Percentiles rank a stretch among this genome's conserved stretches.
Evolutionary conservation across 169 alveolate species (phyloP).

Genomic region (Toxoplasma gondii): DNA sequence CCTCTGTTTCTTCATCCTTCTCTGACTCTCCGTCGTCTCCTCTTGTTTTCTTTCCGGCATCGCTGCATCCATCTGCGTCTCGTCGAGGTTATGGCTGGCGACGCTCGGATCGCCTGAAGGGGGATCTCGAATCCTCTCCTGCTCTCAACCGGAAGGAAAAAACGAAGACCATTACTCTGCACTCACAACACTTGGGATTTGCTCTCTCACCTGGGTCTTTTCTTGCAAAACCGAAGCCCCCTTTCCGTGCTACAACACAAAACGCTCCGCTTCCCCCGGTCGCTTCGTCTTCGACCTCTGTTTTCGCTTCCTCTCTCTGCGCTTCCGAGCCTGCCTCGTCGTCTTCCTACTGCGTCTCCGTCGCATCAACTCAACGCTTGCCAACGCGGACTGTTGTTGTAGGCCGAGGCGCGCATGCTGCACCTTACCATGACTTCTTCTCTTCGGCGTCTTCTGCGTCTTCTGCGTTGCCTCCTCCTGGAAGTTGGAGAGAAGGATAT

Average conservation of each 20-base stretch:
- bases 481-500: neutral
- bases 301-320: neutral
- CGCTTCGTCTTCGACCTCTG: neutral
- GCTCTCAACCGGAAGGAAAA: too few relatives aligned
- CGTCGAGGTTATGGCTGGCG: neutral
- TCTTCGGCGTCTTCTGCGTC: neutral
- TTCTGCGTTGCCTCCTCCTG: neutral
- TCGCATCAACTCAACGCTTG: neutral
- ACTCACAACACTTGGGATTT: too few relatives aligned
- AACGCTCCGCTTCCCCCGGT: neutral
- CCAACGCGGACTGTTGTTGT: slow-evolving; percentile 54
- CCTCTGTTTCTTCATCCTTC: neutral
- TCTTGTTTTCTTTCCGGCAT: neutral
- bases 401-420: slow-evolving; percentile 37
- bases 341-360: slow-evolving; percentile 32
- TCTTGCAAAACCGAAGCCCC: too few relatives aligned
- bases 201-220: too few relatives aligned
- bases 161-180: too few relatives aligned
- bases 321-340: neutral
- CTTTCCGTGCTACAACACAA: too few relatives aligned
- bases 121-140: too few relatives aligned
- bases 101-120: too few relatives aligned
- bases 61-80: neutral
- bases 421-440: slow-evolving; percentile 9
- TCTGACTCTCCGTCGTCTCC: neutral